Conservation (phyloP, 1,284 basidiomycete genomes). For the Fomes fomentarius region DNA sequence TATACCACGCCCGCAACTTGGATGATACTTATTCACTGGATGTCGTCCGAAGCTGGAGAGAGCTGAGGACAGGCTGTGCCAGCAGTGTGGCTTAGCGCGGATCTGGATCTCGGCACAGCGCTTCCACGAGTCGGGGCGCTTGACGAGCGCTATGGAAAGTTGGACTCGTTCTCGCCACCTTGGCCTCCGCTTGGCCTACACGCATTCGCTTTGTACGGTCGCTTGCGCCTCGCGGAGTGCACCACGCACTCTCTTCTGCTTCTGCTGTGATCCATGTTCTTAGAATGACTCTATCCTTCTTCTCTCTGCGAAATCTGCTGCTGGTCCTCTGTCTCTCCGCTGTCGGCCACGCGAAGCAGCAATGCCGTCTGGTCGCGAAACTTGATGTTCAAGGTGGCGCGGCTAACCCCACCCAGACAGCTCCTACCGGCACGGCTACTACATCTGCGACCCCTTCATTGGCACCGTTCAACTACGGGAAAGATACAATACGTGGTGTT, state of each 20-base stretch:
- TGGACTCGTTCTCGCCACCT: too few relatives aligned
- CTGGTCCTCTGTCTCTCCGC: not conserved
- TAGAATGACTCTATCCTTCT: conserved; percentile 1
- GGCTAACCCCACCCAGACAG: conserved; percentile 8
- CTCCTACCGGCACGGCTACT: conserved; percentile 2
- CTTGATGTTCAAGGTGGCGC: conserved; percentile 12
- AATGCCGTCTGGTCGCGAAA: conserved; percentile 29
- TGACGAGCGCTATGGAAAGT: too few relatives aligned
- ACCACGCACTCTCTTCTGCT: not conserved
- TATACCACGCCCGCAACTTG: too few relatives aligned
- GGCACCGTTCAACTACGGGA: conserved; percentile 54
- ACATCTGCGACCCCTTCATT: conserved; percentile 6
- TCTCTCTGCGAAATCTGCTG: not conserved
- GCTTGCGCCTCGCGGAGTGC: not conserved
- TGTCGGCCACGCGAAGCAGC: conserved; percentile 16
- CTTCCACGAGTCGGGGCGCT: too few relatives aligned
- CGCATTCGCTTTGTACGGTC: not conserved
- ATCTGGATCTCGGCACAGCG: too few relatives aligned
- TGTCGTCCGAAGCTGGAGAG: too few relatives aligned
- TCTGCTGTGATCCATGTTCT: conserved; percentile 3
- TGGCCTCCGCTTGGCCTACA: conserved; percentile 1
- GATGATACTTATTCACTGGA: too few relatives aligned
- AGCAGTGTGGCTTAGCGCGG: too few relatives aligned
- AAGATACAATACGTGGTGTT: conserved; percentile 59
- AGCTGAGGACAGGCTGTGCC: too few relatives aligned